phyloP scores from a whole-genome alignment of 108 stramenopile species.

The Cyclotella cryptica region DNA sequence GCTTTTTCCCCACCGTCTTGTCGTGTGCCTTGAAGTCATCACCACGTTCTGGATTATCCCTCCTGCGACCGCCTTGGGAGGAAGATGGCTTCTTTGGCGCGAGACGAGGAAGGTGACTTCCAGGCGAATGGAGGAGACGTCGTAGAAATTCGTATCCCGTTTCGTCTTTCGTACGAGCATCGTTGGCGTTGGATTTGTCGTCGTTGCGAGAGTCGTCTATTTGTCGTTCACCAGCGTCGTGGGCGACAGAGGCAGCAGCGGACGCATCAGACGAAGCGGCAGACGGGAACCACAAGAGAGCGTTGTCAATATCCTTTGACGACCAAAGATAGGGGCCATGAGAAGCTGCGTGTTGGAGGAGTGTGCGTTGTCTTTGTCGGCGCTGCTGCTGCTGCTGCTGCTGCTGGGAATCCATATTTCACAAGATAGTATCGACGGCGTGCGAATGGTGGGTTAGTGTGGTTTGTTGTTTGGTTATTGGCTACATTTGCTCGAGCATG shows the following conservation, averaged over 20 bases:
- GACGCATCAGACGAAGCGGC: neutral
- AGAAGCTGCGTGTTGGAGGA: slow-evolving; percentile 30
- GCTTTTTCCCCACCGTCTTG: neutral
- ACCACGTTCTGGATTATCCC: neutral
- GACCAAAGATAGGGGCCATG: slow-evolving; percentile 53
- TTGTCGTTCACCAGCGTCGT: too few species aligned
- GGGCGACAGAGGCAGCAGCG: too few species aligned
- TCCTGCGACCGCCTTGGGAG: too few species aligned
- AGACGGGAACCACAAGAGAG: slow-evolving; percentile 45
- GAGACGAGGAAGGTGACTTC: slow-evolving; percentile 21
- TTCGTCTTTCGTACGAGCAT: neutral
- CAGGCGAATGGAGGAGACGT: slow-evolving; percentile 32
- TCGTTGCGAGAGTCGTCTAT: neutral
- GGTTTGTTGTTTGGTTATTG: neutral
- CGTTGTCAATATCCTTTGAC: slow-evolving; percentile 42
- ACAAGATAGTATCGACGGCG: neutral
- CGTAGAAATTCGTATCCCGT: slow-evolving; percentile 40
- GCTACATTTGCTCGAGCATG: too few species aligned
- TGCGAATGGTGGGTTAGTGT: neutral
- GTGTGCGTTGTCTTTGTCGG: neutral
- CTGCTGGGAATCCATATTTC: slow-evolving; percentile 3
- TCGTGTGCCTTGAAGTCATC: neutral
- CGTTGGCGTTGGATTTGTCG: neutral
- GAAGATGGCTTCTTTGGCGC: neutral
- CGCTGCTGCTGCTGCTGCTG: too few species aligned